These are phyloP conservation scores for Globisporangium nunn DNA, from an alignment of 352 stramenopile species.

Conservation along the genomic window DNA sequence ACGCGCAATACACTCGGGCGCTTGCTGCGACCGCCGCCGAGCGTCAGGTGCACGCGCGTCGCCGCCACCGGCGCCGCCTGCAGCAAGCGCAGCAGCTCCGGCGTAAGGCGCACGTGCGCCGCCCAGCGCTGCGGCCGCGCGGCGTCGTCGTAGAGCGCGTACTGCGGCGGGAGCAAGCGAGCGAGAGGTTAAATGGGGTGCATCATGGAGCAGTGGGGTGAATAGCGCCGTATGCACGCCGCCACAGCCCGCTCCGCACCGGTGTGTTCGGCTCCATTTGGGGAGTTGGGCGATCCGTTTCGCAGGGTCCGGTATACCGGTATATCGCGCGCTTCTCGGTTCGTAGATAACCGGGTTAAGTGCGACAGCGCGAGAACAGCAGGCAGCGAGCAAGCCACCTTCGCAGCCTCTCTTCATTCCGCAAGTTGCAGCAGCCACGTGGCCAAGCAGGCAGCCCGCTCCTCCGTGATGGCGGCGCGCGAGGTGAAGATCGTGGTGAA, in stretches of 20 bases:
- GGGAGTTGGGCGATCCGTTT: too few species aligned
- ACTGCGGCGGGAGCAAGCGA: slow-evolving; percentile 23
- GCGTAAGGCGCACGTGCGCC: slow-evolving; percentile 66
- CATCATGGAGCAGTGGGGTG: not conserved
- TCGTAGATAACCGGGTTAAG: too few species aligned
- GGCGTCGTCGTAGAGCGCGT: slow-evolving; percentile 49
- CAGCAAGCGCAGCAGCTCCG: slow-evolving; percentile 62
- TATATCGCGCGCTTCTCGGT: too few species aligned
- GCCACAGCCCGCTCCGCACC: not conserved
- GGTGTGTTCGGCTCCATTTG: slow-evolving; percentile 13
- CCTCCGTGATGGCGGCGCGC: slow-evolving; percentile 1
- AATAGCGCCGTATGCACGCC: not conserved
- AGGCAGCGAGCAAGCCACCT: too few species aligned
- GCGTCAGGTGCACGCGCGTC: slow-evolving; percentile 18
- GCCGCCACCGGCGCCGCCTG: slow-evolving; percentile 16
- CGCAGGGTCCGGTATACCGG: too few species aligned
- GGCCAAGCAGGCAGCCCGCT: too few species aligned
- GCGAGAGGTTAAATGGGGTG: not conserved
- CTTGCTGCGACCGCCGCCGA: slow-evolving; percentile 18
- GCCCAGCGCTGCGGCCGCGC: slow-evolving; percentile 36
- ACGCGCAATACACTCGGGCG: slow-evolving; percentile 35
- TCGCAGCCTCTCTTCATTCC: too few species aligned
- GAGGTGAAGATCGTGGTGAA: slow-evolving; percentile 68
- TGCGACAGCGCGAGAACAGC: too few species aligned
- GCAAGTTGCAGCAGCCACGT: too few species aligned